Evolutionary conservation across 2,329 filamentous ascomycete genomes (phyloP).

Genomic region (Botrytis sinoallii): DNA sequence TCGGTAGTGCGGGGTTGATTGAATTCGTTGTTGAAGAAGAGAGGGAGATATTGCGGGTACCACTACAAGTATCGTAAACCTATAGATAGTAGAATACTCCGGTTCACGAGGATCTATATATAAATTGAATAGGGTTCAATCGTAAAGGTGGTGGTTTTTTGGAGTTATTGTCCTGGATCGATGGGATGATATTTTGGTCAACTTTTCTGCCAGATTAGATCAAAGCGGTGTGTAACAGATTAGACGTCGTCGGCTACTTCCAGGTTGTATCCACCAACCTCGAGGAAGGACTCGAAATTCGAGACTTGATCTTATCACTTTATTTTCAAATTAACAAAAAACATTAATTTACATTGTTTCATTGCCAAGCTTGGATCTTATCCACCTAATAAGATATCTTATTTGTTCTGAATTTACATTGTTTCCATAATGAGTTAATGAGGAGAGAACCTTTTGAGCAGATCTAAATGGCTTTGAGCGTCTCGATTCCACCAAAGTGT

Average conservation of each 20-base stretch:
- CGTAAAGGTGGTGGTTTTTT: not conserved
- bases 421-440: not conserved
- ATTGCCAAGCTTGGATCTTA: not conserved
- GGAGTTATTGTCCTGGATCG: not conserved
- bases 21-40: not conserved
- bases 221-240: not conserved
- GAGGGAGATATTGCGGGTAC: not conserved
- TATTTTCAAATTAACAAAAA: conserved; percentile 3
- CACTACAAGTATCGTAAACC: not conserved
- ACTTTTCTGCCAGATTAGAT: conserved; percentile 5
- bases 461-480: not conserved
- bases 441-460: not conserved
- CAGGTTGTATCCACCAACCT: not conserved
- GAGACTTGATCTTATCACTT: not conserved
- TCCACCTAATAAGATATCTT: not conserved
- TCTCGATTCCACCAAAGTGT: not conserved
- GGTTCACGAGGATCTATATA: not conserved
- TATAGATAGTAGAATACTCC: not conserved
- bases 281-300: not conserved
- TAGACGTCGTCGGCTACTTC: not conserved
- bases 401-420: not conserved
- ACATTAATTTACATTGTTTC: not conserved
- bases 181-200: conserved; percentile 7
- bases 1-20: not conserved
- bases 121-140: not conserved